Evolutionary conservation across 352 stramenopile species (phyloP).

Genomic region (Pythium phragmiticola): DNA sequence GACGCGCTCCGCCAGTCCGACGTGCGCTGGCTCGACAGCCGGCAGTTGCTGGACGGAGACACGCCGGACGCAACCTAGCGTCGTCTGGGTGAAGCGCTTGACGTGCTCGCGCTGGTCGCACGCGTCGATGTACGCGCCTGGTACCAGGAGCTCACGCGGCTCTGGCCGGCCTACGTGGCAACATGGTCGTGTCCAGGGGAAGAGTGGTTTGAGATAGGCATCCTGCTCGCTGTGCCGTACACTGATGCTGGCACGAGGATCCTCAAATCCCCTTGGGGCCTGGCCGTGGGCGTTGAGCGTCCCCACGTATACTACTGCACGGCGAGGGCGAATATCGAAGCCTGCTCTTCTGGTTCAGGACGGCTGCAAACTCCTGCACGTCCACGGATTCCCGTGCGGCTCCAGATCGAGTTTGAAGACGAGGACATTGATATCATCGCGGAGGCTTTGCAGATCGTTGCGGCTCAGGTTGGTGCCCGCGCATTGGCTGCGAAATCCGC

Average conservation of each 20-base stretch:
- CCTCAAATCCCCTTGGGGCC: background rate
- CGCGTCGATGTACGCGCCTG: background rate
- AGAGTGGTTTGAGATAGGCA: background rate
- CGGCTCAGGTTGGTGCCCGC: background rate
- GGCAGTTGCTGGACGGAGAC: background rate
- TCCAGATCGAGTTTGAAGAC: background rate
- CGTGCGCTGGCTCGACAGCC: background rate
- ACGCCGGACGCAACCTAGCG: background rate
- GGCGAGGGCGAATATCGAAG: background rate
- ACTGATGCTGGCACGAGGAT: background rate
- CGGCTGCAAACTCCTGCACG: background rate
- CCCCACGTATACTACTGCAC: background rate
- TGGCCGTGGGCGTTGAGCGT: background rate
- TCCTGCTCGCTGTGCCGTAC: background rate
- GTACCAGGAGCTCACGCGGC: background rate
- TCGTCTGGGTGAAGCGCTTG: background rate
- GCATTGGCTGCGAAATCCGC: no score
- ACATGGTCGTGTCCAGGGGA: background rate
- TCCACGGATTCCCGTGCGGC: background rate
- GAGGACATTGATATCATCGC: background rate
- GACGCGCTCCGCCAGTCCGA: background rate
- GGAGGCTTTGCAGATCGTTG: background rate
- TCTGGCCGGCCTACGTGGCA: background rate
- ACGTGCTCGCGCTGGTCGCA: slow-evolving; percentile 2
- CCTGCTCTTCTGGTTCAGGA: no score